A percentile compares a stretch with the other conserved stretches of the same genome.
Conservation (phyloP, 495 filamentous ascomycete genomes). For the Amorphotheca resinae region DNA sequence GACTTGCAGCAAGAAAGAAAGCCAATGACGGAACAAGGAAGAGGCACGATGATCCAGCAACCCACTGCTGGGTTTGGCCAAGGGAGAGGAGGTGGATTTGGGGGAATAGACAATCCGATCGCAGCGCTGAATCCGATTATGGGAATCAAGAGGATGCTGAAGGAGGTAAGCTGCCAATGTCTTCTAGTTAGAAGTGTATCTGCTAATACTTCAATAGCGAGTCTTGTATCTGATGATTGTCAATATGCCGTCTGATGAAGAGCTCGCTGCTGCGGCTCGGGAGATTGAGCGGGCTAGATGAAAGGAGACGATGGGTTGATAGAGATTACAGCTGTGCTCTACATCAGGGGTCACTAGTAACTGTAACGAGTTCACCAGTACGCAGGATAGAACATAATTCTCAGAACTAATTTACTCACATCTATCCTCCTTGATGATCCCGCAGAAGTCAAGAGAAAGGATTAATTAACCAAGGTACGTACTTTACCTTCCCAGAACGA, state of each 20-base stretch:
- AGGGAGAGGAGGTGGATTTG: neutral
- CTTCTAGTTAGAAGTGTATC: neutral
- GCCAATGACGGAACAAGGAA: neutral
- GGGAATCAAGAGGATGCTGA: constrained; percentile 11
- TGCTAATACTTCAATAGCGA: constrained; percentile 20
- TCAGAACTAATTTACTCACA: too few species aligned
- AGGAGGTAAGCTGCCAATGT: constrained; percentile 11
- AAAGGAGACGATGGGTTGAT: too few species aligned
- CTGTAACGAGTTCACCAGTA: too few species aligned
- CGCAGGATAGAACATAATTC: too few species aligned
- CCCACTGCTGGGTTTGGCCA: neutral
- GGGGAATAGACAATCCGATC: neutral
- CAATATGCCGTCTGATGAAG: constrained; percentile 33
- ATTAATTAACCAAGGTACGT: too few species aligned
- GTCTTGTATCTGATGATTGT: constrained; percentile 38
- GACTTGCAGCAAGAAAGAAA: neutral
- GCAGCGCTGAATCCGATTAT: constrained; percentile 2
- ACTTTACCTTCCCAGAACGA: too few species aligned
- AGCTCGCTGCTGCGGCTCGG: constrained; percentile 22
- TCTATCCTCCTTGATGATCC: too few species aligned
- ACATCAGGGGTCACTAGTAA: too few species aligned
- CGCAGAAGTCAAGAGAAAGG: too few species aligned
- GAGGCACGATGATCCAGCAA: neutral
- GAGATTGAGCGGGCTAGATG: neutral
- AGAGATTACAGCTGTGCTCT: too few species aligned